Conservation (phyloP, 306 rosid genomes). For the Prunus mume region DNA sequence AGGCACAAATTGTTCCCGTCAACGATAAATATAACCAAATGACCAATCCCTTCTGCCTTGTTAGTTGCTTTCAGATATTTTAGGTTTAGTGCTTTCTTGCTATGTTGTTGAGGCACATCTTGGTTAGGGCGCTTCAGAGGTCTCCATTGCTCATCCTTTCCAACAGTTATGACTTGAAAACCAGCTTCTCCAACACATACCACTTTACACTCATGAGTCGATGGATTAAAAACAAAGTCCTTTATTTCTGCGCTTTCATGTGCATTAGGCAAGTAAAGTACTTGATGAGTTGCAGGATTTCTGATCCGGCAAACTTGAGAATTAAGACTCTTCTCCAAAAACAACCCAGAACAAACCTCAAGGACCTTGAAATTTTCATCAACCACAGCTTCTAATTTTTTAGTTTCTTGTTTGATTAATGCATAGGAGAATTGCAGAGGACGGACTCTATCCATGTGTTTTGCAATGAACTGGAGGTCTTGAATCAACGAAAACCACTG, state of each 20-base stretch:
- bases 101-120: background rate
- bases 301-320: background rate
- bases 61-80: background rate
- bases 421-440: background rate
- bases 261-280: background rate
- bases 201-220: constrained; percentile 4
- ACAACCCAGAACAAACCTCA: background rate
- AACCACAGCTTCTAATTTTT: background rate
- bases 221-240: background rate
- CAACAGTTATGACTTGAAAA: background rate
- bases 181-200: background rate
- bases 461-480: too few species aligned
- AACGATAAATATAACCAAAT: background rate
- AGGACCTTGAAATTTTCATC: background rate
- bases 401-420: background rate
- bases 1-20: background rate
- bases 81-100: background rate
- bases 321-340: background rate
- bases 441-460: background rate
- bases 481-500: background rate
- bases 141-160: background rate
- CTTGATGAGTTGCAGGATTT: background rate
- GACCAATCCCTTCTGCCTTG: background rate
- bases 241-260: background rate
- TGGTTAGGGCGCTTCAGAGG: background rate